Percentiles rank a stretch among this genome's conserved stretches.
phyloP scores from a whole-genome alignment of 2,329 filamentous ascomycete species.

The Myotisia sp. region DNA sequence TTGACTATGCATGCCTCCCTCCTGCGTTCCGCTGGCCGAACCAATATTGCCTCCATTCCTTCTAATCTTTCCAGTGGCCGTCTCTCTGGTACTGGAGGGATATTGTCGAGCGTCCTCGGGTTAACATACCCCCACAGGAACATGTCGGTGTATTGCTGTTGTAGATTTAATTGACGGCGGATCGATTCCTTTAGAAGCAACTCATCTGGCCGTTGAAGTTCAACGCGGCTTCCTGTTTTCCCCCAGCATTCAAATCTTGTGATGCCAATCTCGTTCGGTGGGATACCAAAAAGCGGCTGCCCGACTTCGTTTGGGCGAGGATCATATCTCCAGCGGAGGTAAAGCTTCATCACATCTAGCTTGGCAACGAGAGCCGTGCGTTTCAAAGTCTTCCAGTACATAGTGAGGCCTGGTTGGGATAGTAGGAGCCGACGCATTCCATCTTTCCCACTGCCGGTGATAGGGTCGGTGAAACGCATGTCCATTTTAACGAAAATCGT shows the following conservation, averaged over 20 bases:
- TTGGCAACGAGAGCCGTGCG: slow-evolving; percentile 38
- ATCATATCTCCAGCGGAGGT: slow-evolving; percentile 43
- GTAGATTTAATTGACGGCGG: slow-evolving; percentile 39
- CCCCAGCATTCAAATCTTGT: slow-evolving; percentile 27
- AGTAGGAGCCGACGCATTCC: slow-evolving; percentile 45
- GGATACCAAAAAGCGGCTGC: slow-evolving; percentile 38
- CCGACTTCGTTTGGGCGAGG: slow-evolving; percentile 17
- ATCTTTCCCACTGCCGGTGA: slow-evolving; percentile 38
- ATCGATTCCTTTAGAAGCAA: slow-evolving; percentile 44
- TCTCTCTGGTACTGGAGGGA: slow-evolving; percentile 40
- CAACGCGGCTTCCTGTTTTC: slow-evolving; percentile 21
- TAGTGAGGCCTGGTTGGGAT: slow-evolving; percentile 42
- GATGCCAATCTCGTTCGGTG: slow-evolving; percentile 38
- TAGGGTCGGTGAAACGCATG: slow-evolving; percentile 53
- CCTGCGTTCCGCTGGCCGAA: slow-evolving; percentile 4
- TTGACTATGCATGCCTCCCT: slow-evolving; percentile 2
- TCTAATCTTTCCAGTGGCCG: slow-evolving; percentile 35
- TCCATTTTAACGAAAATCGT: slow-evolving; percentile 58
- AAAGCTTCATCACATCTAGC: slow-evolving; percentile 42
- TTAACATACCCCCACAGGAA: slow-evolving; percentile 50
- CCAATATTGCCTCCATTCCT: slow-evolving; percentile 8
- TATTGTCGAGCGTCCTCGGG: slow-evolving; percentile 36
- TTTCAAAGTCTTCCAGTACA: slow-evolving; percentile 48
- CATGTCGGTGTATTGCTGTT: slow-evolving; percentile 42
- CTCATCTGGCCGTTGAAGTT: slow-evolving; percentile 45